phyloP scores from a whole-genome alignment of 192 early-diverging fungal species.

The Spinellus fusiger region DNA sequence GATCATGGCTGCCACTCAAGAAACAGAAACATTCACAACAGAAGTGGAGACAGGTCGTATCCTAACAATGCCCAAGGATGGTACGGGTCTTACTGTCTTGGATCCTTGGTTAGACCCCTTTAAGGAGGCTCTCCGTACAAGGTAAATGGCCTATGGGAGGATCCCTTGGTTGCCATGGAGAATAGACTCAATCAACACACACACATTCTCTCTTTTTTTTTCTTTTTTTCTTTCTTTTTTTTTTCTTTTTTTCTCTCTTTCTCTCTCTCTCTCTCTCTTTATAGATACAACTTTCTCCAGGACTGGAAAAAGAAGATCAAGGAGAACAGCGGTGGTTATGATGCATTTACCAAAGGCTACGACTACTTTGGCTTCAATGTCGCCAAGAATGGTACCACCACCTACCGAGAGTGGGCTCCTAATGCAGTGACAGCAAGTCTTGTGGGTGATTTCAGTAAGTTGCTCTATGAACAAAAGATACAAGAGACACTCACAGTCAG shows the following conservation, averaged over 20 bases:
- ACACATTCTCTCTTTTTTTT: background rate
- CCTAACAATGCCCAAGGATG: slow-evolving; percentile 35
- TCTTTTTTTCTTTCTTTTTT: background rate
- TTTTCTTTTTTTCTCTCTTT: background rate
- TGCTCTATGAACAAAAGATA: background rate
- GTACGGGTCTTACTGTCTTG: slow-evolving; percentile 57
- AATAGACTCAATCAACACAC: too few relatives aligned
- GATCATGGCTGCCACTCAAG: background rate
- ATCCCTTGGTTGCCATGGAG: too few relatives aligned
- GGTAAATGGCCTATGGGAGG: slow-evolving; percentile 40
- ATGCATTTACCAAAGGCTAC: slow-evolving; percentile 77
- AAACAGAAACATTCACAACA: slow-evolving; percentile 11
- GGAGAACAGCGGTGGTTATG: slow-evolving; percentile 69
- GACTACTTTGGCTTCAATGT: slow-evolving; percentile 79
- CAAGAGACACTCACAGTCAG: slow-evolving; percentile 31
- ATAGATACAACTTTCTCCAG: slow-evolving; percentile 52
- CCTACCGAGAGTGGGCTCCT: slow-evolving; percentile 97
- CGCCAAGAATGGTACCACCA: slow-evolving; percentile 49
- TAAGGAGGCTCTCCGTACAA: slow-evolving; percentile 47
- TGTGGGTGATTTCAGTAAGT: slow-evolving; percentile 91
- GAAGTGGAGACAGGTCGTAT: slow-evolving; percentile 31
- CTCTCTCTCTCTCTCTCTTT: background rate
- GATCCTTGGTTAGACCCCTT: slow-evolving; percentile 82
- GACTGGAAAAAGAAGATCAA: slow-evolving; percentile 71
- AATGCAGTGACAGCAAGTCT: slow-evolving; percentile 69